Base-by-base conservation (phyloP, 345 rosid genomes). In the Eucalyptus cloeziana region DNA sequence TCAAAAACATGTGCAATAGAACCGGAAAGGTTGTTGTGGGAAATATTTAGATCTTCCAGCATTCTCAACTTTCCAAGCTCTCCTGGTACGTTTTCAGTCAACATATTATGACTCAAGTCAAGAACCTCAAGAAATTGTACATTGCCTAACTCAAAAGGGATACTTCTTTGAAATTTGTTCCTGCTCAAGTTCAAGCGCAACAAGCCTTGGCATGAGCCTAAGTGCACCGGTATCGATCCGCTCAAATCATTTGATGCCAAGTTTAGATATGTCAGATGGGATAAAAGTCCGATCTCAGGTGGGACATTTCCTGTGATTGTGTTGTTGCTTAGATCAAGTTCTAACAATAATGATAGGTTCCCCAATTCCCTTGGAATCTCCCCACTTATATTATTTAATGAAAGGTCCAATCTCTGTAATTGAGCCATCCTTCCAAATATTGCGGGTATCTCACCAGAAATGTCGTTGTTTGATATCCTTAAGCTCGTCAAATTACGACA, bases 161-260 rank as follows among this genome's bases (percentile, higher is more conserved):
- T 58, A n/a, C n/a, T 3, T 58, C n/a, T 5, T 7, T 0, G 15
- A 11, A 58, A 25, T 58, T 58, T 58, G n/a, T 5, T 58, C 5
- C 4, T 58, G 0, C 64, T 58, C 13, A 58, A 24, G 7, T 58
- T 58, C 64, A 58, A 58, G 64, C n/a, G 2, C n/a, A 10, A 25
- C 13, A 58, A 58, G 14, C 2, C 25, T 25, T 5, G 30, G 64
- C n/a, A 5, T 58, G 64, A 58, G 64, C 13, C 6, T 25, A 58
- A 5, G 1, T 54, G 4, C 7, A 25, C 1, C 1, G 2, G 1
- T 24, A 58, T 25, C 2, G 3, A 58, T 58, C n/a, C 64, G 0
- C 7, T 58, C 1, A 58, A 58, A 25, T 58, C 3, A 1, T 58
- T 58, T 1, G 64, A 58, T 58, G 64, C 64, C 64, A 5, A 40